Conservation (phyloP, 2,329 filamentous ascomycete genomes). For the Hirsutella thompsonii region DNA sequence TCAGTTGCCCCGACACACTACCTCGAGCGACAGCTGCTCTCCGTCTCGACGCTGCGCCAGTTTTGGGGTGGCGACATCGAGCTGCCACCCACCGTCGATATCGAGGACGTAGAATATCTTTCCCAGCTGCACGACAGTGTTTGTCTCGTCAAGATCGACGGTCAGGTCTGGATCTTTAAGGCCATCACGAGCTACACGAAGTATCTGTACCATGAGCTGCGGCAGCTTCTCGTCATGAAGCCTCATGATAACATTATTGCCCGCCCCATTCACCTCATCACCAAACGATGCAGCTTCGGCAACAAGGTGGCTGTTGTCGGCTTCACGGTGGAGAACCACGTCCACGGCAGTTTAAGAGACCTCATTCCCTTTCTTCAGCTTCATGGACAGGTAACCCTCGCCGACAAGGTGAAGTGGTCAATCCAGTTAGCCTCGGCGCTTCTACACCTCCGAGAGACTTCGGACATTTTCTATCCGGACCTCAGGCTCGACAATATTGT, state of each 20-base stretch:
- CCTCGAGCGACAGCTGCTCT: slow-evolving; percentile 38
- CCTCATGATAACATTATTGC: slow-evolving; percentile 40
- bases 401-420: slow-evolving; percentile 39
- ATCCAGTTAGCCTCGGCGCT: slow-evolving; percentile 38
- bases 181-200: slow-evolving; percentile 43
- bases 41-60: slow-evolving; percentile 23
- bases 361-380: slow-evolving; percentile 36
- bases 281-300: slow-evolving; percentile 42
- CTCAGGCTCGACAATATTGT: slow-evolving; percentile 48
- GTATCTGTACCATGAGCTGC: slow-evolving; percentile 49
- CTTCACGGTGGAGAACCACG: slow-evolving; percentile 42
- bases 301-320: slow-evolving; percentile 41
- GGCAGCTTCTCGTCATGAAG: slow-evolving; percentile 36
- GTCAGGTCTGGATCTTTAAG: slow-evolving; percentile 40
- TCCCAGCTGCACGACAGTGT: slow-evolving; percentile 47
- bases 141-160: slow-evolving; percentile 34
- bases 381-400: slow-evolving; percentile 26
- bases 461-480: slow-evolving; percentile 41
- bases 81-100: slow-evolving; percentile 34
- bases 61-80: slow-evolving; percentile 29
- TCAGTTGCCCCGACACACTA: slow-evolving; percentile 35
- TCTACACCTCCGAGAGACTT: slow-evolving; percentile 32
- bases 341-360: slow-evolving; percentile 41
- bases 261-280: slow-evolving; percentile 39
- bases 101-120: slow-evolving; percentile 34